Conservation (phyloP, 176 grass and related monocot species). For the maize (Zea mays) region Zm-B73-REFERENCE-NAM-5.0 NC_050098.1:117215001-117215500, state of each 20-base stretch:
- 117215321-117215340: slow-evolving; percentile 52
- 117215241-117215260: not conserved
- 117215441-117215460: slow-evolving; percentile 54
- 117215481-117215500: slow-evolving; percentile 54
- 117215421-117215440: slow-evolving; percentile 46
- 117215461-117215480: slow-evolving; percentile 54
- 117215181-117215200: too few relatives aligned
- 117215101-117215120: slow-evolving; percentile 5
- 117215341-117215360: slow-evolving; percentile 87
- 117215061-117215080: not conserved
- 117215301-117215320: slow-evolving; percentile 4
- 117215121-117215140: not conserved
- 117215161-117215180: not conserved
- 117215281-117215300: not conserved
- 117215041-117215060: not conserved
- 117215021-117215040: not conserved
- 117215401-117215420: slow-evolving; percentile 64
- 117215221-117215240: not conserved
- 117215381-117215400: slow-evolving; percentile 73
- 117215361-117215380: slow-evolving; percentile 71
- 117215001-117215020: not conserved
- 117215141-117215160: not conserved
- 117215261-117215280: not conserved
- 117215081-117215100: not conserved
- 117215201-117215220: not conserved